A percentile compares a stretch with the other conserved stretches of the same genome.
These are phyloP conservation scores for Poterioochromonas sp. DNA, from an alignment of 352 stramenopile species.

Conservation along the genomic window DNA sequence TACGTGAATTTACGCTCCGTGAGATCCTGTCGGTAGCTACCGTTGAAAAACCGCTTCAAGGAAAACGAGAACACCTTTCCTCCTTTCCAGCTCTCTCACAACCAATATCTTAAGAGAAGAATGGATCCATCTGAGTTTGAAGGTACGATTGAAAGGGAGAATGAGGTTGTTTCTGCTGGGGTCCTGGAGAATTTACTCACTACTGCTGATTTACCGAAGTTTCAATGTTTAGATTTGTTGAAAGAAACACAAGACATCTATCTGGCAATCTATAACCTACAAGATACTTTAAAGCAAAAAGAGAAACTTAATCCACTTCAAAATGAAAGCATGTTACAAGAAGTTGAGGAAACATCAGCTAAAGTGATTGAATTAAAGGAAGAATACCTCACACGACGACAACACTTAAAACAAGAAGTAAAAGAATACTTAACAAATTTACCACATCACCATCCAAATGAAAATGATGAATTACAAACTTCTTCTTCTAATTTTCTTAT, in stretches of 20 bases:
- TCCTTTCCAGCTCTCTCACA: too few relatives aligned
- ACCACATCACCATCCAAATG: background rate
- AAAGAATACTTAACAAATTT: background rate
- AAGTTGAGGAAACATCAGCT: background rate
- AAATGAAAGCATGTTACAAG: background rate
- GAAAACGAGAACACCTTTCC: too few relatives aligned
- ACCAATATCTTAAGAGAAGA: too few relatives aligned
- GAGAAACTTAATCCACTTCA: background rate
- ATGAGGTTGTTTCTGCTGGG: background rate
- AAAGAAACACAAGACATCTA: constrained; percentile 9
- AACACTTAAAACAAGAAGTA: background rate
- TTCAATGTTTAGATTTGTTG: background rate
- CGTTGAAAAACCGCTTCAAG: too few relatives aligned
- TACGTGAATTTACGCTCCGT: background rate
- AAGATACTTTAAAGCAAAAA: background rate
- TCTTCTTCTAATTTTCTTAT: background rate
- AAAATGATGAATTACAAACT: background rate
- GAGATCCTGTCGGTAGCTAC: too few relatives aligned
- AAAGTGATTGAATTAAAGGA: constrained; percentile 9
- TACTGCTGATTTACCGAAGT: background rate
- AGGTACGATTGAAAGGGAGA: background rate
- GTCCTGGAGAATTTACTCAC: background rate
- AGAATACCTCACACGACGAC: background rate
- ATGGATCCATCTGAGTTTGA: constrained; percentile 32
- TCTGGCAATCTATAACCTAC: background rate